Evolutionary conservation across 108 stramenopile genomes (phyloP).

Genomic region (Fragilaria crotonensis): DNA sequence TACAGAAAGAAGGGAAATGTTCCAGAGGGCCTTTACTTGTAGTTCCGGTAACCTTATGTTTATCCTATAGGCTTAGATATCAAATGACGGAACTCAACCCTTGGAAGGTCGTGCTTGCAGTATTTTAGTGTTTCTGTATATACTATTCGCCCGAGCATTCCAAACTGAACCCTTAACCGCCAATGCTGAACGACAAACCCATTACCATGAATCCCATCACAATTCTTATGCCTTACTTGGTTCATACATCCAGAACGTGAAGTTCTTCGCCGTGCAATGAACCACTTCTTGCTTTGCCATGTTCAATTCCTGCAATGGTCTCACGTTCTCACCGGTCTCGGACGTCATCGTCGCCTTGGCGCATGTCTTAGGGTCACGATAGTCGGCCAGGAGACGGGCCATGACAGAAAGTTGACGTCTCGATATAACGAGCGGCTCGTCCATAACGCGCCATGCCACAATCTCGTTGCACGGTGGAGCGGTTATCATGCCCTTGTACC

Average conservation of each 20-base stretch:
- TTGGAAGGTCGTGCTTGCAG: too few species aligned
- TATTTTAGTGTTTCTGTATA: too few species aligned
- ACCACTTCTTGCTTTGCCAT: constrained; percentile 2
- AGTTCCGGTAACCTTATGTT: too few species aligned
- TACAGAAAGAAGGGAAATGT: constrained; percentile 99
- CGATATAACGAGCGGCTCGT: constrained; percentile 30
- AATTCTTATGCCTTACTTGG: constrained; percentile 10
- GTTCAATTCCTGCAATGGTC: constrained; percentile 12
- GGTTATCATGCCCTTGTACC: constrained; percentile 39
- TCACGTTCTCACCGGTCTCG: constrained; percentile 13
- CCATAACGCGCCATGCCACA: constrained; percentile 44
- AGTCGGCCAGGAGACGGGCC: constrained; percentile 8
- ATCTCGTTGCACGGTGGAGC: constrained; percentile 47
- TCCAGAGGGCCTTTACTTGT: too few species aligned
- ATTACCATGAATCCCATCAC: neutral
- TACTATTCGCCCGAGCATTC: too few species aligned
- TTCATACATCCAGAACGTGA: constrained; percentile 13
- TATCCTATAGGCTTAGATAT: too few species aligned
- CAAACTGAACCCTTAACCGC: too few species aligned
- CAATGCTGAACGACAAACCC: too few species aligned
- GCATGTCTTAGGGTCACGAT: constrained; percentile 7
- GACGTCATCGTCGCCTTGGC: neutral
- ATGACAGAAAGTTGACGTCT: constrained; percentile 19
- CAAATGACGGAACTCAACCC: too few species aligned
- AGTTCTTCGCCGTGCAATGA: constrained; percentile 21